Evolutionary conservation across 78 protist genomes (phyloP).

Genomic region (Mantamonas sphyraenae): DNA sequence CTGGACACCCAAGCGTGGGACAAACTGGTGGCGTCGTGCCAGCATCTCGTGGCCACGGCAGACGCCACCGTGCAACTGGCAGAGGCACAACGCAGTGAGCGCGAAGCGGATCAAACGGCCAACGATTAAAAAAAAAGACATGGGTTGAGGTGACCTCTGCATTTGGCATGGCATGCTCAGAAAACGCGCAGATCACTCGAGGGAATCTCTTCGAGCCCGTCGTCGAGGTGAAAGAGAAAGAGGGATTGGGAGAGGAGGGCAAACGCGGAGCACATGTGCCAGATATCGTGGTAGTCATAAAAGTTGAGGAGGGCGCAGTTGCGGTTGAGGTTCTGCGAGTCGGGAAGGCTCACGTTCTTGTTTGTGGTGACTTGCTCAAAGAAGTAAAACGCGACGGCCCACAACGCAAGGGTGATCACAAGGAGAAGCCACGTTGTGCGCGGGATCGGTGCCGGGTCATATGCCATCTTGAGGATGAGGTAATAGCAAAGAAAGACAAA

Average conservation of each 20-base stretch:
- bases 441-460: too few relatives aligned
- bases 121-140: too few relatives aligned
- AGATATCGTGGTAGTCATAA: slow-evolving; percentile 10
- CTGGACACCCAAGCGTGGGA: too few relatives aligned
- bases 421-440: slow-evolving; percentile 2
- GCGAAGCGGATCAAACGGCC: too few relatives aligned
- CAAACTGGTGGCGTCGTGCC: too few relatives aligned
- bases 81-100: too few relatives aligned
- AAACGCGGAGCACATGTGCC: slow-evolving; percentile 10
- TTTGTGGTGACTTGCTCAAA: not conserved
- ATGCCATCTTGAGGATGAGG: not conserved
- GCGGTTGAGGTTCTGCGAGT: not conserved
- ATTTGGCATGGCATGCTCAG: too few relatives aligned
- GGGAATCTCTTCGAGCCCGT: not conserved
- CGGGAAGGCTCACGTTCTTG: not conserved
- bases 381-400: slow-evolving; percentile 2
- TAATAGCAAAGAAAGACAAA: not conserved
- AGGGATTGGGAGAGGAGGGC: not conserved
- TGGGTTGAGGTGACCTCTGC: too few relatives aligned
- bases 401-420: not conserved
- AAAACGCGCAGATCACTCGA: not conserved
- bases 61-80: too few relatives aligned
- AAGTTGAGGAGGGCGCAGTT: not conserved
- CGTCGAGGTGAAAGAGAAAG: not conserved
- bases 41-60: too few relatives aligned